Evolutionary conservation across 148 eudicot genomes (phyloP).

Genomic region (Rhododendron simsii): DNA sequence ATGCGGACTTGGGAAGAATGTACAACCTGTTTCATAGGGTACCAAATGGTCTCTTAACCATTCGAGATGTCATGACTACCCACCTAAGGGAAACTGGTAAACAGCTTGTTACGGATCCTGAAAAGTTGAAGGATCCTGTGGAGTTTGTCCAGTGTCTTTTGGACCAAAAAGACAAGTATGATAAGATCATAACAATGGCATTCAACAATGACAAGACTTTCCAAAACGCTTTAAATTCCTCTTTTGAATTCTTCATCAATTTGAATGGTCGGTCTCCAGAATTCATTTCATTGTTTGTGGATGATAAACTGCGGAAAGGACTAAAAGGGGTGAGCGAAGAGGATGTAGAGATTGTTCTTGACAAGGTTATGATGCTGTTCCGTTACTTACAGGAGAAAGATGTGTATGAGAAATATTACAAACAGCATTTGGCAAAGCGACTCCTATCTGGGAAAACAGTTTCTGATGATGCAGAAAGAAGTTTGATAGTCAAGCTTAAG

Average conservation of each 20-base stretch:
- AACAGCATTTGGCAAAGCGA: constrained; percentile 82
- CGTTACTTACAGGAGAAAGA: constrained; percentile 84
- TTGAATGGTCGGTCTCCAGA: constrained; percentile 68
- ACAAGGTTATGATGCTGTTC: constrained; percentile 25
- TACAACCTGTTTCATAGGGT: constrained; percentile 69
- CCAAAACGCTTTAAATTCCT: background rate
- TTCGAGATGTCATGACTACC: constrained; percentile 78
- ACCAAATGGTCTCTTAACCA: constrained; percentile 54
- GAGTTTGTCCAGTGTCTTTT: constrained; percentile 37
- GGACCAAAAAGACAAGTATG: constrained; percentile 72
- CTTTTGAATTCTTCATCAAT: constrained; percentile 52
- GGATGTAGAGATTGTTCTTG: constrained; percentile 3
- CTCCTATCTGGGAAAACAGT: constrained; percentile 73
- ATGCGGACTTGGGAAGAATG: constrained; percentile 67
- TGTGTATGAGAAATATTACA: constrained; percentile 73
- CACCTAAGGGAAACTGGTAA: constrained; percentile 69
- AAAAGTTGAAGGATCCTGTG: constrained; percentile 52
- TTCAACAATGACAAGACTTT: constrained; percentile 50
- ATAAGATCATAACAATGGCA: constrained; percentile 57
- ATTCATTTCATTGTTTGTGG: constrained; percentile 54
- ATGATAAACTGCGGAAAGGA: constrained; percentile 3
- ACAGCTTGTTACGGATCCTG: constrained; percentile 88
- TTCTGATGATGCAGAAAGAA: constrained; percentile 45
- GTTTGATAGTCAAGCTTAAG: background rate
- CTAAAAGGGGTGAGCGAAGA: constrained; percentile 3